Evolutionary conservation across 2,329 filamentous ascomycete genomes (phyloP), one percentile per base, ranked within the genome.

Genomic region (Epichloe sibirici): DNA sequence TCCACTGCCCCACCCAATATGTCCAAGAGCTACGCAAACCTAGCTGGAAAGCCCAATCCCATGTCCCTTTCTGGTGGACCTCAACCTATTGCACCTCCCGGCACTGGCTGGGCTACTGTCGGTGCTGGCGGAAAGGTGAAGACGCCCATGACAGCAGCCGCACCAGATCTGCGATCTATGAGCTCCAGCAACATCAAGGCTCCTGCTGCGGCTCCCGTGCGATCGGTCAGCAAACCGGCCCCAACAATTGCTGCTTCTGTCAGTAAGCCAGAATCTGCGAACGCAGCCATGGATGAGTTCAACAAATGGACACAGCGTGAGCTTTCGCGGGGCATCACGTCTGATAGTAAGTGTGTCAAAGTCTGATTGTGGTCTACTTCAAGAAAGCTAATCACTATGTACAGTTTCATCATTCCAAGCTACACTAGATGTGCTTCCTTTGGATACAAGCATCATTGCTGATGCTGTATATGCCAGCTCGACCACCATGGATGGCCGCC

Each of bases 81-180:
- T 59, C 68, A 23, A 57, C 62, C 21, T 57, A 67, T 13, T 31
- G 57, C 11, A 50, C 57, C 44, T 61, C 69, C 49, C 11, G 49
- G 46, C 17, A 58, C 58, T 5, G 89, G 90, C 2, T 98, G 93
- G 93, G 91, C 90, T 11, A 97, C 90, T 0, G 91, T 98, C 42
- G 93, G 93, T 47, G 90, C 91, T 37, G 85, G 90, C 58, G 93
- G 93, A 13, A 98, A 96, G 73, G 80, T 87, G 48, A 97, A 95
- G 74, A 73, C 80, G 31, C 86, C 88, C 5, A 78, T 76, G 3
- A 79, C 75, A 0, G 76, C 82, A 13, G 71, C 76, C 2, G 73
- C 76, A 5, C 72, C 74, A 57, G 61, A 63, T 38, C 75, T 17
- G 38, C 52, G 77, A 23, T 65, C 75, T 13, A 62, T 65, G 5